These are phyloP conservation scores for Evernia prunastri DNA, from an alignment of 495 filamentous ascomycete species.

Conservation along the genomic window DNA sequence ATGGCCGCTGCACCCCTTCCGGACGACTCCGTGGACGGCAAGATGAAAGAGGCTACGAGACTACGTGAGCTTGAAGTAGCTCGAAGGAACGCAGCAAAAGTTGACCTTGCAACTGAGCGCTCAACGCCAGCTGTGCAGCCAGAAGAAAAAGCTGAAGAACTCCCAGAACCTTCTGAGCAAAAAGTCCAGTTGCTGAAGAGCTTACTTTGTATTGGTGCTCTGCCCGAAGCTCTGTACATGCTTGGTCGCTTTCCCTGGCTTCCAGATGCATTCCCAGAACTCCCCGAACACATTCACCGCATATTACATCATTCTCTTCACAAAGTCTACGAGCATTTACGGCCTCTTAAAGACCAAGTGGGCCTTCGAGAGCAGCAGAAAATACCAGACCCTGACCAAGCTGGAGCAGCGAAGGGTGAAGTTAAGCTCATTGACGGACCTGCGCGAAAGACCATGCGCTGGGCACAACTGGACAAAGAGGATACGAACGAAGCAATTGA, in stretches of 20 bases:
- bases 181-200: conserved; percentile 79
- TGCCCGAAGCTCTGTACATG: conserved; percentile 90
- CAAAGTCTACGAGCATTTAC: conserved; percentile 53
- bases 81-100: conserved; percentile 40
- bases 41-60: conserved; percentile 36
- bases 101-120: conserved; percentile 47
- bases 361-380: conserved; percentile 44
- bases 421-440: conserved; percentile 51
- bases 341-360: conserved; percentile 38
- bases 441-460: conserved; percentile 58
- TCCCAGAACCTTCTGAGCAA: conserved; percentile 81
- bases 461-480: conserved; percentile 70
- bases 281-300: conserved; percentile 71
- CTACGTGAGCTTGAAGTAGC: conserved; percentile 30
- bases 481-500: conserved; percentile 64
- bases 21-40: conserved; percentile 60
- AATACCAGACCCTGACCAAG: conserved; percentile 53
- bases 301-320: conserved; percentile 73
- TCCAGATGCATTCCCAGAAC: conserved; percentile 71
- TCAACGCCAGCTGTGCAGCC: conserved; percentile 38
- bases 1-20: conserved; percentile 80
- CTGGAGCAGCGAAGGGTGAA: conserved; percentile 56
- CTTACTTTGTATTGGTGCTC: conserved; percentile 81
- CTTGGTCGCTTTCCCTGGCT: conserved; percentile 90
- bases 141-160: conserved; percentile 51